These are phyloP conservation scores for Penicillium sp. DNA, from an alignment of 2,329 filamentous ascomycete species.

Conservation along the genomic window DNA sequence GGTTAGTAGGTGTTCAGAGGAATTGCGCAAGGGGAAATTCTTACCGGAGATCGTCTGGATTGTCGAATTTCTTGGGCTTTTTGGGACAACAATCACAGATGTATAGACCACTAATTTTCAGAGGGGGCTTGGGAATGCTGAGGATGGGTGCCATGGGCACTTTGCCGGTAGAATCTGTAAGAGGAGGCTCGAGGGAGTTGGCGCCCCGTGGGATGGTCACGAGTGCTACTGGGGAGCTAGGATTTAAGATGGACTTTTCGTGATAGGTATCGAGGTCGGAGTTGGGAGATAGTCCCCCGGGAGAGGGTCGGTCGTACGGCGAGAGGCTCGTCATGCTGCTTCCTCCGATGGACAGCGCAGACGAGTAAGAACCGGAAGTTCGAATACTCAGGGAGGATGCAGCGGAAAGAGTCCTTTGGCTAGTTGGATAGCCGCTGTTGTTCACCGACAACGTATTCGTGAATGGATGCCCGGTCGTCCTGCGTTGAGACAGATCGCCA, in stretches of 20 bases:
- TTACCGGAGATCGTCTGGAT: constrained; percentile 78
- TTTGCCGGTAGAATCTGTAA: constrained; percentile 45
- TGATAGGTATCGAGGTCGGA: constrained; percentile 55
- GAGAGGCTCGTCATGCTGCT: constrained; percentile 66
- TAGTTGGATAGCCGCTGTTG: constrained; percentile 54
- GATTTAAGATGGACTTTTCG: constrained; percentile 49
- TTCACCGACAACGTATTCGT: constrained; percentile 55
- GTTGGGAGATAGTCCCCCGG: constrained; percentile 58
- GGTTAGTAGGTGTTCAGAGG: constrained; percentile 1
- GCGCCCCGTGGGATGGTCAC: constrained; percentile 36
- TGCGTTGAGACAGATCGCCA: constrained; percentile 55
- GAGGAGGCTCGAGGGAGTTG: constrained; percentile 39
- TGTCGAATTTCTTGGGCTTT: constrained; percentile 94
- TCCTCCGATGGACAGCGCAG: constrained; percentile 58
- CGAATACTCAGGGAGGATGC: constrained; percentile 60
- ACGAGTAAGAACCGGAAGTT: constrained; percentile 60
- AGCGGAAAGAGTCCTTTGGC: constrained; percentile 64
- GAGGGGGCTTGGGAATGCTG: constrained; percentile 33
- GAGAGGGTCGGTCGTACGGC: constrained; percentile 61
- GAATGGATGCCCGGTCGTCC: constrained; percentile 54
- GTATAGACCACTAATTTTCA: constrained; percentile 57
- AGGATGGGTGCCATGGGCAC: constrained; percentile 43
- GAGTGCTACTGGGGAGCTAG: constrained; percentile 49
- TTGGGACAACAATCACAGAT: constrained; percentile 96
- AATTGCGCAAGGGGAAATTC: constrained; percentile 24